Conservation (phyloP, 345 rosid species). For the Camelina hispida region DNA sequence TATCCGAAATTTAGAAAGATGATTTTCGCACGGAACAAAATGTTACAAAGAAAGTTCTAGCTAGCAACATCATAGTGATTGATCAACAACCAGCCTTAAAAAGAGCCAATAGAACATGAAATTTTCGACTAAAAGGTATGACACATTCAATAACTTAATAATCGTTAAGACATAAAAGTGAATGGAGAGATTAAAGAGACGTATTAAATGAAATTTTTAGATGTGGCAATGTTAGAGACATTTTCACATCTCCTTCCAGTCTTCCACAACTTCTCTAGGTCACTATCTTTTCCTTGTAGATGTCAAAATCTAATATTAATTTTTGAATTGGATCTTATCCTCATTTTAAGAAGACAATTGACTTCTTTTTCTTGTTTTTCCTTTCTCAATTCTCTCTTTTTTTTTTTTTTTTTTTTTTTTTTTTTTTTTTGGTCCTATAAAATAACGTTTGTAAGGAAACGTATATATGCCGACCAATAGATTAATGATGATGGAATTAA, state of each 20-base stretch:
- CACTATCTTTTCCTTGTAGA: slow-evolving; percentile 18
- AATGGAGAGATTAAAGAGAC: slow-evolving; percentile 34
- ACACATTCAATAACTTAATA: slow-evolving; percentile 30
- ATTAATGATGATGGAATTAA: slow-evolving; percentile 22
- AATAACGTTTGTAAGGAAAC: slow-evolving; percentile 25
- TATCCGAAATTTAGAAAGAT: slow-evolving; percentile 28
- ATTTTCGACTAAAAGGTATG: slow-evolving; percentile 12
- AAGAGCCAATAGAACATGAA: slow-evolving; percentile 1
- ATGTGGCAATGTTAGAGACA: slow-evolving; percentile 39
- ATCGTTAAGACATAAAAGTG: slow-evolving; percentile 29
- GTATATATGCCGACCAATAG: slow-evolving; percentile 17
- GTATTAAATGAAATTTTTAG: slow-evolving; percentile 28
- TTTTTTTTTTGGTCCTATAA: slow-evolving; percentile 11
- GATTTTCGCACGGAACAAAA: slow-evolving; percentile 22
- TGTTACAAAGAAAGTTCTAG: slow-evolving; percentile 17
- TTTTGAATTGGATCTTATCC: slow-evolving; percentile 19
- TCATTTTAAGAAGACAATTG: slow-evolving; percentile 20
- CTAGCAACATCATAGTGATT: slow-evolving; percentile 28
- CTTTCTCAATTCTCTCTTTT: background rate
- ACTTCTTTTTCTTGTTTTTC: background rate
- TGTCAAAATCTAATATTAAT: slow-evolving; percentile 23
- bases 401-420: background rate
- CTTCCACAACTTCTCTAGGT: slow-evolving; percentile 21
- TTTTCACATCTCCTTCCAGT: slow-evolving; percentile 27
- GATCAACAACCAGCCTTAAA: slow-evolving; percentile 25